Base-by-base conservation (phyloP, 805 yeast species). In the Diddensiella transvaalensis region DNA sequence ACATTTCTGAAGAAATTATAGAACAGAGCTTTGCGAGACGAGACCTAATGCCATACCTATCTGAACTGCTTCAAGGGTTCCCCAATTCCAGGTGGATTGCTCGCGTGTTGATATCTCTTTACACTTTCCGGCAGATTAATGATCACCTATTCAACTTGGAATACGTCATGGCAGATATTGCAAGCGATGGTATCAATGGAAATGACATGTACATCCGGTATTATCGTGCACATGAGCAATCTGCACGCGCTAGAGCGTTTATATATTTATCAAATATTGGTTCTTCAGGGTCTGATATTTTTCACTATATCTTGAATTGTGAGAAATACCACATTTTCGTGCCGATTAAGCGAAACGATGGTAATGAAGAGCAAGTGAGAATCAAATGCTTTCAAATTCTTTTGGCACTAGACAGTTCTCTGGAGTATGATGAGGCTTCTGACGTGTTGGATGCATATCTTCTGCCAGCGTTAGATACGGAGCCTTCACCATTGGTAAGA, bases 401-500 rank as follows among this genome's bases (percentile, higher is more conserved):
- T 13, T 50, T 79, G 1, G 53, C 79, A 8, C 50, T 74, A 18
- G 74, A 71, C 39, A 57, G 63, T 2, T 52, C 74, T 2, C 59
- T 69, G 3, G 40, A 59, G 2, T 8, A 8, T 8, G 49, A 49
- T 0, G 51, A 50, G 0, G 44, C 67, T 1, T 38, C 56, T 1
- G 54, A 60, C 1, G 40, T 57, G 35, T 60, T 78, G 5, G 52
- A 63, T 0, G 43, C 46, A 5, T 24, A 26, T 8, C 53, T 75
- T 10, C 44, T 72, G 3, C 61, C 64, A 0, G 60, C 69, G 5
- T 67, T 87, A 10, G 69, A 74, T 37, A 65, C 69, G 1, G 98
- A 91, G 53, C 79, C 87, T 11, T 84, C 93, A 53, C 96, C 96
- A 0, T 68, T 81, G 40, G 85, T 80, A 3, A 75, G 97, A 48